A percentile compares a stretch with the other conserved stretches of the same genome.
Conservation (phyloP, 345 rosid genomes). For the Euphorbia tirucalli region DNA sequence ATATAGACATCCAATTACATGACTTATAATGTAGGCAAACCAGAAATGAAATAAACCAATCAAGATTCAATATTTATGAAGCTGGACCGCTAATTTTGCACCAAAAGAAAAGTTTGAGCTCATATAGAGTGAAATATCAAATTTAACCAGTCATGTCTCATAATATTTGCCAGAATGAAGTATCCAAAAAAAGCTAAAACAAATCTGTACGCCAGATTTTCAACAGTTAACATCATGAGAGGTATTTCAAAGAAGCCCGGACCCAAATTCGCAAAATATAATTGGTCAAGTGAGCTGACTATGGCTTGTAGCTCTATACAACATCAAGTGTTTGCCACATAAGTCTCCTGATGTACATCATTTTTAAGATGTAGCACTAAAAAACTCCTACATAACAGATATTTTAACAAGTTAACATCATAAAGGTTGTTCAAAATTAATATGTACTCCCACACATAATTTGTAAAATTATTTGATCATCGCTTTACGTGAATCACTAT, state of each 20-base stretch:
- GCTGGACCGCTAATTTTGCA: background rate
- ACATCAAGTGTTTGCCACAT: background rate
- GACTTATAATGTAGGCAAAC: background rate
- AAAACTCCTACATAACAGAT: background rate
- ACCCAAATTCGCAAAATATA: background rate
- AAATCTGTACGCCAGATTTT: too few relatives aligned
- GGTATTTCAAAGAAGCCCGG: too few relatives aligned
- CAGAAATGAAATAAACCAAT: background rate
- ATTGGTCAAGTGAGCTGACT: background rate
- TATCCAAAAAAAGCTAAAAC: too few relatives aligned
- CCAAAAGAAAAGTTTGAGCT: background rate
- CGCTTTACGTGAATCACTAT: background rate
- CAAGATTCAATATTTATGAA: conserved; percentile 8
- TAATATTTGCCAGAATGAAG: too few relatives aligned
- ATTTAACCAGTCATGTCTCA: too few relatives aligned
- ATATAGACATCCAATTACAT: background rate
- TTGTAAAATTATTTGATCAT: background rate
- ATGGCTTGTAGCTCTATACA: background rate
- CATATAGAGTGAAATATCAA: background rate
- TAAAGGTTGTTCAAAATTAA: background rate
- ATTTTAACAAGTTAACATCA: background rate
- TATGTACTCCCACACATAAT: background rate
- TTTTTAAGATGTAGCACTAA: background rate
- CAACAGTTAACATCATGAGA: too few relatives aligned
- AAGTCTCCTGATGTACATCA: background rate